Evolutionary conservation across 2,329 filamentous ascomycete genomes (phyloP), one percentile per base, ranked within the genome.

Genomic region (Verticillium zaregamsianum): DNA sequence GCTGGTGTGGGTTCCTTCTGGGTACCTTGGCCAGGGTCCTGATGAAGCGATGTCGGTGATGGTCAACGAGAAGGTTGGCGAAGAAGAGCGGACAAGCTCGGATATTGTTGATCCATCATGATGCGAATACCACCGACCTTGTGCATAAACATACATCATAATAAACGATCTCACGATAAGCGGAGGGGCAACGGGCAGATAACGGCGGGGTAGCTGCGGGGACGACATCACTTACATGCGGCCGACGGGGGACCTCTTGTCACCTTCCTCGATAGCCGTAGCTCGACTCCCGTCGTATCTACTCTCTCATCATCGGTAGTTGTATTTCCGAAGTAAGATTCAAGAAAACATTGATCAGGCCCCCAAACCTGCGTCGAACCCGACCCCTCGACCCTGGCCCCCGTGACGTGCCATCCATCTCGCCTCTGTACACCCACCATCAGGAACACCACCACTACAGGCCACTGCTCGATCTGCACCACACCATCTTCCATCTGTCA

Each of bases 171-270:
- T 1, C 15, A 35, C 25, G 55, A 35, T n/a, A 33, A 57, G 17
- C 6, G 15, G 12, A 5, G 20, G 28, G 28, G 28, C 31, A 20
- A 14, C 28, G 32, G 5, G 2, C 20, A 58, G 57, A 58, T 58
- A 58, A 58, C 39, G 37, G 57, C 57, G 57, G 57, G 57, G 57
- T 49, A 58, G 20, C 57, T 49, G 31, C 32, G 55, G 31, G 55
- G 32, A 57, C 55, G 17, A n/a, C 31, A 20, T 17, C n/a, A 57
- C 55, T 57, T 33, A 57, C 31, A 35, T n/a, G 54, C 40, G 20
- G 40, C 40, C 9, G 40, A 5, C 40, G 40, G 40, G 40, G 40
- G 12, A 25, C 40, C 20, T 49, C 40, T 57, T 35, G 55, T 37
- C 31, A 33, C 55, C 31, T 33, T 57, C 17, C 31, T 57, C 55